Base-by-base conservation (phyloP, 306 rosid species). In the Lotus japonicus region DNA sequence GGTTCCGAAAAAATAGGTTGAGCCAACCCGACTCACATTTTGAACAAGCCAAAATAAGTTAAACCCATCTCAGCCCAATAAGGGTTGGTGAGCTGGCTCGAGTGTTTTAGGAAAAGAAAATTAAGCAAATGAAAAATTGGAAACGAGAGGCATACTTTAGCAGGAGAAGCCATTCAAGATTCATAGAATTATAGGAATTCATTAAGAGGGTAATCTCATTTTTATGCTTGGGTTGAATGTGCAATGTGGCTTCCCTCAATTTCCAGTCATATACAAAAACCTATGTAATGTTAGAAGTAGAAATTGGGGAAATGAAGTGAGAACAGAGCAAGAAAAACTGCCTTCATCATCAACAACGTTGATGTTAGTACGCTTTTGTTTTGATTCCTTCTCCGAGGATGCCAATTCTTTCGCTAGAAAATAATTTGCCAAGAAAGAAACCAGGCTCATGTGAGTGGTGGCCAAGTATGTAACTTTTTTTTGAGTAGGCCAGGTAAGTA, bases 361-460 rank as follows among this genome's bases (percentile, higher is more conserved):
- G 46, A 92, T 84, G 43, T 90, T 94, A 0, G 96, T 82, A 65
- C 90, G 81, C 65, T 86, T 90, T 48, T 33, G 75, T 14, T 66
- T 62, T 2, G 98, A 89, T 81, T 88, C 88, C 82, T 86, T 88
- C 6, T 70, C 78, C 0, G 97, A 79, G 55, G 94, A 83, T 5
- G 87, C 80, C 43, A 73, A 53, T 79, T 89, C 98, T 79, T 89
- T 92, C 0, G 98, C 86, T 56, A 92, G 84, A 80, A 92, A 92
- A 78, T 92, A 92, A 62, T 88, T 88, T 77, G 97, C 84, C 0
- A 92, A 88, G 84, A 86, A 88, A n/a, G n/a, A n/a, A n/a, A n/a
- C n/a, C n/a, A n/a, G n/a, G n/a, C n/a, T n/a, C n/a, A n/a, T n/a
- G n/a, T n/a, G n/a, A n/a, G n/a, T n/a, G n/a, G n/a, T n/a, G n/a